Evolutionary conservation across 208 protist genomes (phyloP).

Genomic region (Wallacemonas sp.): DNA sequence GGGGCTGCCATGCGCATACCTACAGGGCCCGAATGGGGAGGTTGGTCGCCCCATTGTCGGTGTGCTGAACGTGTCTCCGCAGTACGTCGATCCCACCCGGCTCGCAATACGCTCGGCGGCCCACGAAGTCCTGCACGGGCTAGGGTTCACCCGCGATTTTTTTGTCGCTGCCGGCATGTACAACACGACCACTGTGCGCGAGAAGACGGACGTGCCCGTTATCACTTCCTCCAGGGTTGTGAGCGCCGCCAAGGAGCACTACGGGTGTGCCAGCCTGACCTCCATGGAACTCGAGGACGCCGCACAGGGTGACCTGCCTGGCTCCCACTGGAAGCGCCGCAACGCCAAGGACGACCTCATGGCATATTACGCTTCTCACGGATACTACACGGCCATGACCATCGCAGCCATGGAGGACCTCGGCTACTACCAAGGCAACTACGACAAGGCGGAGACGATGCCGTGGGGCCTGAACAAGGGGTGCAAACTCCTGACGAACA

Average conservation of each 20-base stretch:
- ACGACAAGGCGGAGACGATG: conserved; percentile 38
- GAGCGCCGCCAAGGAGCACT: too few relatives aligned
- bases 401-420: conserved; percentile 65
- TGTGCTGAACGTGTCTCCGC: conserved; percentile 24
- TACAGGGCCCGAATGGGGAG: too few relatives aligned
- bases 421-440: conserved; percentile 53
- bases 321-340: conserved; percentile 28
- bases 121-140: conserved; percentile 42
- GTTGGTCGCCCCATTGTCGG: conserved; percentile 29
- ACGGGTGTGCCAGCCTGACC: too few relatives aligned
- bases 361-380: too few relatives aligned
- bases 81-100: neutral
- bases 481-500: conserved; percentile 30
- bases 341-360: too few relatives aligned
- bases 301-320: too few relatives aligned
- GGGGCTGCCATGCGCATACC: conserved; percentile 7
- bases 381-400: conserved; percentile 44
- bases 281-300: too few relatives aligned
- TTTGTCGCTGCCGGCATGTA: too few relatives aligned
- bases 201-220: neutral
- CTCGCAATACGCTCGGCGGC: conserved; percentile 22
- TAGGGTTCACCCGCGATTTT: conserved; percentile 25
- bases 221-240: neutral
- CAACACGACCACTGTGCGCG: neutral
- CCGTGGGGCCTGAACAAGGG: conserved; percentile 53